These are phyloP conservation scores for Musa schizocarpa DNA, from an alignment of 176 grass and related monocot species.

Conservation along the genomic window DNA sequence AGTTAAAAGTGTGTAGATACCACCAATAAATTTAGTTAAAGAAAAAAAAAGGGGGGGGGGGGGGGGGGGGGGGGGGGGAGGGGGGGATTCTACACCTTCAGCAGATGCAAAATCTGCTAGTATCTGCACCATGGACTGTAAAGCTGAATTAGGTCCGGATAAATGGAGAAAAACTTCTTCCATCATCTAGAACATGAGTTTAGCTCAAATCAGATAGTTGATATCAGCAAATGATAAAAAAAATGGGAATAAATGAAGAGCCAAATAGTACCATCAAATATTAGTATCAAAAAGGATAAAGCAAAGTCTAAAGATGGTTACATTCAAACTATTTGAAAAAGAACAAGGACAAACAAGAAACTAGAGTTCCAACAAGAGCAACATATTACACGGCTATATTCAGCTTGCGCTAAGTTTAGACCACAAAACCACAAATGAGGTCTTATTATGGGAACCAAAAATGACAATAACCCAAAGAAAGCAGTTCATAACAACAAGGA, in stretches of 20 bases:
- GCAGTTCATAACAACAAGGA: too few relatives aligned
- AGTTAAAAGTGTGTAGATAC: constrained; percentile 40
- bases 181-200: constrained; percentile 56
- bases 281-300: not conserved
- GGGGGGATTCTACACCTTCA: constrained; percentile 58
- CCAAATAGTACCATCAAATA: constrained; percentile 8
- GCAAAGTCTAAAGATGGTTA: not conserved
- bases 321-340: too few relatives aligned
- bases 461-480: too few relatives aligned
- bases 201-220: constrained; percentile 4
- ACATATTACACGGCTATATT: too few relatives aligned
- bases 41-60: not conserved
- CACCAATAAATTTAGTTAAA: constrained; percentile 25
- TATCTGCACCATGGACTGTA: constrained; percentile 94
- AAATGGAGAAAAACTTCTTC: constrained; percentile 94
- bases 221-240: constrained; percentile 2
- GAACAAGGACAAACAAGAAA: too few relatives aligned
- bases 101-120: constrained; percentile 78
- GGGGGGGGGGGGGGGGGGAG: not conserved
- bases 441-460: too few relatives aligned
- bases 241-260: not conserved
- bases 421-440: too few relatives aligned
- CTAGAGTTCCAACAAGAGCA: too few relatives aligned
- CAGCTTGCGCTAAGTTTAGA: too few relatives aligned
- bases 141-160: constrained; percentile 78